Evolutionary conservation across 1,284 basidiomycete species (phyloP).

Genomic region (Ceratobasidium sp.): DNA sequence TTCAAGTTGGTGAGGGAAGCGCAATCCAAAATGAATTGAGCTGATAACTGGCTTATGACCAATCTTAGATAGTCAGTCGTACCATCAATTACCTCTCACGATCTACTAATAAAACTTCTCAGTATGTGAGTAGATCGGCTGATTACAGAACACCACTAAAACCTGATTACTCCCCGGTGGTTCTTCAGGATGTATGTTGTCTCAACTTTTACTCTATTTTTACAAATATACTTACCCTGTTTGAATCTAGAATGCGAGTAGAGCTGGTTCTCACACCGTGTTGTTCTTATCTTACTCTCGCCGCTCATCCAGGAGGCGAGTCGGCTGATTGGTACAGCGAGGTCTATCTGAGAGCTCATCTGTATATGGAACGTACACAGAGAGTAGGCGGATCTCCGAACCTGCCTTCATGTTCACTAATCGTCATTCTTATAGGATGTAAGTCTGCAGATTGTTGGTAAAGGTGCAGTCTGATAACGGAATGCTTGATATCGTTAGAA

Average conservation of each 20-base stretch:
- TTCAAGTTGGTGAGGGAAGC: background rate
- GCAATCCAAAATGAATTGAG: background rate
- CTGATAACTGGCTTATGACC: background rate
- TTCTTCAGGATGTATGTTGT: background rate
- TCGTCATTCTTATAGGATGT: too few relatives aligned
- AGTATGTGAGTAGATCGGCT: background rate
- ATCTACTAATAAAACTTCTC: background rate
- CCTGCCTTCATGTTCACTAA: background rate
- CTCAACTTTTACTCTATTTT: background rate
- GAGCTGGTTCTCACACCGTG: too few relatives aligned
- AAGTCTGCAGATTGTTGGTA: too few relatives aligned
- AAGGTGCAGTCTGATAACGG: too few relatives aligned
- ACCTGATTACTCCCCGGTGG: background rate
- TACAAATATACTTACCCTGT: background rate
- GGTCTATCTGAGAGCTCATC: background rate
- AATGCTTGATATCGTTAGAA: too few relatives aligned
- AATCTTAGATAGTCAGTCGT: background rate
- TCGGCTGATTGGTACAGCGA: background rate
- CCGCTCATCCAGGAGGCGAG: background rate
- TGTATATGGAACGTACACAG: background rate
- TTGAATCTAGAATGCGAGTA: too few relatives aligned
- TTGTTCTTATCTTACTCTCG: background rate
- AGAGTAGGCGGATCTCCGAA: background rate
- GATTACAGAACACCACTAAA: background rate
- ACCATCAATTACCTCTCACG: background rate